phyloP scores from a whole-genome alignment of 495 filamentous ascomycete species.

The Penicillium dipodomyicola region DNA sequence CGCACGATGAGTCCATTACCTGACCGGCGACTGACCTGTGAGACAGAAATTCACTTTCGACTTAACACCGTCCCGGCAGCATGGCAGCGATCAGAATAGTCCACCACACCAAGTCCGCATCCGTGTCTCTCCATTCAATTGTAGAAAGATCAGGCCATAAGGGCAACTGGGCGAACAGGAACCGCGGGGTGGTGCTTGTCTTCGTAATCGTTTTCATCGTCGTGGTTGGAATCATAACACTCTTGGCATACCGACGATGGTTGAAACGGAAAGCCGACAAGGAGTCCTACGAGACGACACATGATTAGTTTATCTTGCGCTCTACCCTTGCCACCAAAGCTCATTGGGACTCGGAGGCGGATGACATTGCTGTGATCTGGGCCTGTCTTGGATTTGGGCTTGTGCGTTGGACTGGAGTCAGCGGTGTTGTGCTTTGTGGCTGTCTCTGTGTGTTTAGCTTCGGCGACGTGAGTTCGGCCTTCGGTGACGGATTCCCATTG shows the following conservation, averaged over 20 bases:
- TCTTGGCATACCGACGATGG: slow-evolving; percentile 46
- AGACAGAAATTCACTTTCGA: background rate
- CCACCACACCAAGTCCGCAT: slow-evolving; percentile 18
- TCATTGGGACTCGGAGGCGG: no score
- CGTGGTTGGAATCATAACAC: slow-evolving; percentile 37
- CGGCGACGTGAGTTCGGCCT: no score
- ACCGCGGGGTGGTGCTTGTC: slow-evolving; percentile 53
- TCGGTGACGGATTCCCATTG: background rate
- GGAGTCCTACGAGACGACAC: slow-evolving; percentile 27
- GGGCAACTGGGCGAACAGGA: slow-evolving; percentile 47
- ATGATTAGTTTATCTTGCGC: background rate
- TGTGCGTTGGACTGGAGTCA: background rate
- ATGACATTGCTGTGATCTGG: background rate
- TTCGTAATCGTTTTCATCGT: slow-evolving; percentile 54
- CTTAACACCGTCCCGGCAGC: background rate
- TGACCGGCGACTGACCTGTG: background rate
- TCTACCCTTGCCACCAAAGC: background rate
- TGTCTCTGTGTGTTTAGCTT: background rate
- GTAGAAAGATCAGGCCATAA: slow-evolving; percentile 29
- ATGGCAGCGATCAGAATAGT: slow-evolving; percentile 42
- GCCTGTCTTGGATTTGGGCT: background rate
- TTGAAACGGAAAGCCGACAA: slow-evolving; percentile 36
- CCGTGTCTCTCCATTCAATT: slow-evolving; percentile 20
- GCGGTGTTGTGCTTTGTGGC: background rate
- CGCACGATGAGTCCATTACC: background rate